These are phyloP conservation scores for Lupinus albus DNA, from an alignment of 306 rosid species.

Conservation along the genomic window DNA sequence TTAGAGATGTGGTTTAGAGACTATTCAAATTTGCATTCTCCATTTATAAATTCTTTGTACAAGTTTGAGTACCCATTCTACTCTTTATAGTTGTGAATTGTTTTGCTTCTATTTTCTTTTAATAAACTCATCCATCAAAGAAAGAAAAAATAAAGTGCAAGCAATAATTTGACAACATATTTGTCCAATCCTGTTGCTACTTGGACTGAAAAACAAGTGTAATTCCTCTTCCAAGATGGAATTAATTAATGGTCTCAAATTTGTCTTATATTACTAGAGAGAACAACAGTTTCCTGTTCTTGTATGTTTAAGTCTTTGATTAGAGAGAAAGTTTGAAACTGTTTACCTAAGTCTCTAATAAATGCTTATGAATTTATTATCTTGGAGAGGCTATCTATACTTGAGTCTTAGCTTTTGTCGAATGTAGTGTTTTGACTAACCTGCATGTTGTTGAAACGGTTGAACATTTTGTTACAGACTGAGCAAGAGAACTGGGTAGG, in stretches of 20 bases:
- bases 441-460: constrained; percentile 98
- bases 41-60: too few species aligned
- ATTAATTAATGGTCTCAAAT: not conserved
- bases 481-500: constrained; percentile 96
- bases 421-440: constrained; percentile 44
- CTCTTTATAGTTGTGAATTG: too few species aligned
- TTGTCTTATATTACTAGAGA: not conserved
- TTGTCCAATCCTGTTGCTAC: too few species aligned
- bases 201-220: too few species aligned
- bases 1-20: too few species aligned
- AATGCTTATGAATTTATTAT: constrained; percentile 3
- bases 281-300: constrained; percentile 2
- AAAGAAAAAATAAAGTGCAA: not conserved
- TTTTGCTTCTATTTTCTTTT: too few species aligned
- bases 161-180: not conserved
- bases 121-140: not conserved
- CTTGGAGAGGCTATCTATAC: not conserved
- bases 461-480: constrained; percentile 91
- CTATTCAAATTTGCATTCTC: too few species aligned
- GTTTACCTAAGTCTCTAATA: not conserved
- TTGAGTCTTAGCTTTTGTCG: not conserved
- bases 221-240: not conserved
- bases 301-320: not conserved
- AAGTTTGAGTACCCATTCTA: too few species aligned
- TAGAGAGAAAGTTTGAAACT: not conserved